These are phyloP conservation scores for Irpex rosettiformis DNA, from an alignment of 1,284 basidiomycete genomes.

Conservation along the genomic window DNA sequence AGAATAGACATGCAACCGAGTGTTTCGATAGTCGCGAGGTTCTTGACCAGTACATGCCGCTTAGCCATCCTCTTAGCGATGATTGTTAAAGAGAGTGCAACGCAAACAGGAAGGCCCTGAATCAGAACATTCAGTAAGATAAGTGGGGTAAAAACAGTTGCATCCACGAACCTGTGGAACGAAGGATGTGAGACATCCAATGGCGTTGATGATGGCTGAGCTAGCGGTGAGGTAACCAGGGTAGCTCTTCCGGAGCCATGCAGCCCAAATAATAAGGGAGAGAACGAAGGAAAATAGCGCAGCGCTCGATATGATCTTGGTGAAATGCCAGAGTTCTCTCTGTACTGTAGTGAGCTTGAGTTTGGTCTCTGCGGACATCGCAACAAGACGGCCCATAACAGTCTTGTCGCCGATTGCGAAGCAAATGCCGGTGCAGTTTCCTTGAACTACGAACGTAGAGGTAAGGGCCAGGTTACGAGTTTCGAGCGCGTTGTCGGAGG, in stretches of 20 bases:
- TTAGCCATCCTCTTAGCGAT: conserved; percentile 50
- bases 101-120: conserved; percentile 46
- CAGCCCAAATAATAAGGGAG: conserved; percentile 41
- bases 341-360: conserved; percentile 48
- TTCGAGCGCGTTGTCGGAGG: conserved; percentile 56
- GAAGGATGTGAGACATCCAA: conserved; percentile 47
- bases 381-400: conserved; percentile 59
- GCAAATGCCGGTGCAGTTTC: conserved; percentile 54
- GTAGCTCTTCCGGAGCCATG: conserved; percentile 39
- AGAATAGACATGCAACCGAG: conserved; percentile 54
- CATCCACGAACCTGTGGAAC: conserved; percentile 40
- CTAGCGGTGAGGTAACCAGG: conserved; percentile 37
- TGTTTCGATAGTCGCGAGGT: conserved; percentile 57
- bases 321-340: conserved; percentile 46
- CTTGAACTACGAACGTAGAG: conserved; percentile 51
- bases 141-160: background rate
- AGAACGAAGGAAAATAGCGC: conserved; percentile 38
- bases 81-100: conserved; percentile 48
- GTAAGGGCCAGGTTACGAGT: conserved; percentile 61
- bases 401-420: conserved; percentile 59
- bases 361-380: conserved; percentile 48
- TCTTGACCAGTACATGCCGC: conserved; percentile 55
- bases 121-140: conserved; percentile 12
- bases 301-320: conserved; percentile 41
- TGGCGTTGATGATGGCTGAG: conserved; percentile 41